Evolutionary conservation across 768 basidiomycete species (phyloP).

Genomic region (Thelephora aurantiotincta): DNA sequence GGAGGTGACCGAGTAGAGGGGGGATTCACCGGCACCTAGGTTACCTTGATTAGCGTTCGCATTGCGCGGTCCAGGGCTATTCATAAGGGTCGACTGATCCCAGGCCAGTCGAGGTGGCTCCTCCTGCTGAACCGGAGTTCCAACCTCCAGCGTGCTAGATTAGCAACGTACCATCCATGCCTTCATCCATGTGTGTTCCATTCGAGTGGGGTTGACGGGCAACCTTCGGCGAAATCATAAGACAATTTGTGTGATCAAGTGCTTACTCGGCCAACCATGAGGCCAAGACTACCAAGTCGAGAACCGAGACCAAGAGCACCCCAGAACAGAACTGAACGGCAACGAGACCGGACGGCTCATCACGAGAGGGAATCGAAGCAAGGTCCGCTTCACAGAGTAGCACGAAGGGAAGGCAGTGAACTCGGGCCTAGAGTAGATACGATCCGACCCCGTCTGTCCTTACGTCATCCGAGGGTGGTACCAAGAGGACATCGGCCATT

Average conservation of each 20-base stretch:
- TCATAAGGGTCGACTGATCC: constrained; percentile 46
- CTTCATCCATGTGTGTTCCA: constrained; percentile 65
- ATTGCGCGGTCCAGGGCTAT: constrained; percentile 20
- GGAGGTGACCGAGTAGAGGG: too few species aligned
- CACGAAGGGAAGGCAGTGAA: constrained; percentile 87
- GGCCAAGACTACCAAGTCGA: constrained; percentile 84
- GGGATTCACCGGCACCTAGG: constrained; percentile 11
- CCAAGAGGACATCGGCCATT: too few species aligned
- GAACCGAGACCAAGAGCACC: constrained; percentile 93
- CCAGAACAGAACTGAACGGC: constrained; percentile 92
- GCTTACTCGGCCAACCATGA: constrained; percentile 96
- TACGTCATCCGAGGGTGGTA: too few species aligned
- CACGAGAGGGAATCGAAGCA: constrained; percentile 87
- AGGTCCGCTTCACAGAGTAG: constrained; percentile 93
- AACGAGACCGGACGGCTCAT: constrained; percentile 91
- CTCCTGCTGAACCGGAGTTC: constrained; percentile 58
- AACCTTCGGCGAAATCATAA: constrained; percentile 56
- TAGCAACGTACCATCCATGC: background rate
- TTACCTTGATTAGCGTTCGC: constrained; percentile 16
- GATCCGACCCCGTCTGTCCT: too few species aligned
- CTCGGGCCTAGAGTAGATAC: constrained; percentile 92
- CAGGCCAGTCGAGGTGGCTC: constrained; percentile 63
- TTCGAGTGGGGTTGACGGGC: constrained; percentile 88
- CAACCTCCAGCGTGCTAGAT: too few species aligned
- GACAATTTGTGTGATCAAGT: background rate